A percentile compares a stretch with the other conserved stretches of the same genome.
phyloP scores from a whole-genome alignment of 371 early-diverging fungal genomes.

The Rhizopus stolonifer region DNA sequence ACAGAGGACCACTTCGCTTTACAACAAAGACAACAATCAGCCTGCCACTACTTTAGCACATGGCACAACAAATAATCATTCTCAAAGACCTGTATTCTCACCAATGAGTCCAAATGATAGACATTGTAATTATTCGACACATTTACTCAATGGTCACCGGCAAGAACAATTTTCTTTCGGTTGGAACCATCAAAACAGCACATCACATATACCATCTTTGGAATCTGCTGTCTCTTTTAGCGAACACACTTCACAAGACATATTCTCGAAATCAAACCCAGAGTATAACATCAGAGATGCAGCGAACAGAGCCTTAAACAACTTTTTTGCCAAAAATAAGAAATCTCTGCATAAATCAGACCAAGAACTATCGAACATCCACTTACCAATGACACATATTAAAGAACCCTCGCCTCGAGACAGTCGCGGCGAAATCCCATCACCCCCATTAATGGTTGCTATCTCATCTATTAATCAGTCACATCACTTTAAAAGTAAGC shows the following conservation, averaged over 20 bases:
- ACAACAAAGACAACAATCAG: constrained; percentile 13
- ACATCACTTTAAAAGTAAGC: constrained; percentile 13
- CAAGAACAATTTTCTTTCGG: too few species aligned
- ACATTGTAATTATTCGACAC: too few species aligned
- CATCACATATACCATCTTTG: too few species aligned
- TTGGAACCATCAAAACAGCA: too few species aligned
- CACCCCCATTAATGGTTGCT: not conserved
- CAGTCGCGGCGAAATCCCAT: not conserved
- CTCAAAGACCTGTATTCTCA: not conserved
- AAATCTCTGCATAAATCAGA: not conserved
- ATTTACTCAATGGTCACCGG: too few species aligned
- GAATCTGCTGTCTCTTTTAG: too few species aligned
- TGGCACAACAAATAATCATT: not conserved
- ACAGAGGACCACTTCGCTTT: constrained; percentile 11
- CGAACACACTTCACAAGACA: too few species aligned
- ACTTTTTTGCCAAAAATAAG: constrained; percentile 14
- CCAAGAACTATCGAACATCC: constrained; percentile 18
- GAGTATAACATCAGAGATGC: constrained; percentile 8
- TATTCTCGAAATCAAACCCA: too few species aligned
- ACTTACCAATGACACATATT: constrained; percentile 20
- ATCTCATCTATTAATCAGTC: constrained; percentile 21
- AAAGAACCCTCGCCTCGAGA: not conserved
- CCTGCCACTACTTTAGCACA: not conserved
- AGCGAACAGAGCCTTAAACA: constrained; percentile 14
- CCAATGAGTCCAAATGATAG: too few species aligned